These are phyloP conservation scores for Ramularia collo-cygni DNA, from an alignment of 2,329 filamentous ascomycete genomes.

Conservation along the genomic window DNA sequence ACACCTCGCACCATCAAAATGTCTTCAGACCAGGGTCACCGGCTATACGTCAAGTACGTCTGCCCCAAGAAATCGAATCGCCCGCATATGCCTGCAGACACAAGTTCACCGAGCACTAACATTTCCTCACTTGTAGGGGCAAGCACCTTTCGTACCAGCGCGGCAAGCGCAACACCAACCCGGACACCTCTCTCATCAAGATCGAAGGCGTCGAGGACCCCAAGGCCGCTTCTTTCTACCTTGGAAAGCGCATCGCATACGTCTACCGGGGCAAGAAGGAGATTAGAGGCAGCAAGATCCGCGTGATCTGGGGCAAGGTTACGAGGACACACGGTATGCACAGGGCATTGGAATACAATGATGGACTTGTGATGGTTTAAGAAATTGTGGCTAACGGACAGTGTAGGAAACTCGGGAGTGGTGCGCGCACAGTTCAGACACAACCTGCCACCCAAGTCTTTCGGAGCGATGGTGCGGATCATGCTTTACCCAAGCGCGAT, in stretches of 20 bases:
- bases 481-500: slow-evolving; percentile 38
- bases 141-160: slow-evolving; percentile 98
- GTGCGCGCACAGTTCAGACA: slow-evolving; percentile 95
- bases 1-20: slow-evolving; percentile 16
- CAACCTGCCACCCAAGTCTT: slow-evolving; percentile 94
- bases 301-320: slow-evolving; percentile 98
- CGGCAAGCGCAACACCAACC: slow-evolving; percentile 84
- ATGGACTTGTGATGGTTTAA: background rate
- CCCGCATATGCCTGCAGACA: slow-evolving; percentile 1
- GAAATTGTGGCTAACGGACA: slow-evolving; percentile 16
- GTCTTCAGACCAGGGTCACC: slow-evolving; percentile 26
- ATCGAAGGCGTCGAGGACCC: slow-evolving; percentile 96
- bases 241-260: slow-evolving; percentile 97
- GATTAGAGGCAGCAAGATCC: slow-evolving; percentile 95
- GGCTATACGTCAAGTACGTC: slow-evolving; percentile 31
- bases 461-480: slow-evolving; percentile 56
- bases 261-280: slow-evolving; percentile 95
- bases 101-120: slow-evolving; percentile 3
- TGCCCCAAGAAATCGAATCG: background rate
- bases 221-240: slow-evolving; percentile 92
- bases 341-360: background rate
- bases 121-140: slow-evolving; percentile 55
- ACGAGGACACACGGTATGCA: slow-evolving; percentile 81
- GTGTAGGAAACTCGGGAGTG: slow-evolving; percentile 86
- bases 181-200: slow-evolving; percentile 80